phyloP scores from a whole-genome alignment of 129 eudicot species.

The Centella asiatica region DNA sequence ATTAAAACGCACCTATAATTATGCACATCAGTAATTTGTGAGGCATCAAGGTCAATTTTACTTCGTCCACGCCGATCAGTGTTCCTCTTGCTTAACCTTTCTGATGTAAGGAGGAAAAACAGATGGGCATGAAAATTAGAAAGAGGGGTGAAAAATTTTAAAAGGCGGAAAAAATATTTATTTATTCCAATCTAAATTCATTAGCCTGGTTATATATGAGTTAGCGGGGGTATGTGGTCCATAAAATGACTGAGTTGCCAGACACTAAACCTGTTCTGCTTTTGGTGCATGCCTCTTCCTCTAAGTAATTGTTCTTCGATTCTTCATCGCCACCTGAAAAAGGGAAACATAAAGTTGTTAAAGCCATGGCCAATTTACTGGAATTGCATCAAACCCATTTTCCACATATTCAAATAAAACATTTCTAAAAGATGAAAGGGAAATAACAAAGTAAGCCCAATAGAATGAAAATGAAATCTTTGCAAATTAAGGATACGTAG shows the following conservation, averaged over 20 bases:
- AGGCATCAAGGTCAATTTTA: constrained; percentile 49
- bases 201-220: constrained; percentile 13
- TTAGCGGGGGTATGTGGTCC: constrained; percentile 53
- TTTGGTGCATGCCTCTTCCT: constrained; percentile 71
- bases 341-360: constrained; percentile 39
- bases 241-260: constrained; percentile 35
- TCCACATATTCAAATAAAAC: constrained; percentile 21
- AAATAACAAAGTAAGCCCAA: constrained; percentile 11
- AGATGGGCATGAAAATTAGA: background rate
- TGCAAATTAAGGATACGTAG: constrained; percentile 18
- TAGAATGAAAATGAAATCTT: constrained; percentile 3
- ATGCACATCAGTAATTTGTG: constrained; percentile 65
- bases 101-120: constrained; percentile 23
- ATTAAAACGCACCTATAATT: constrained; percentile 46
- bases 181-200: constrained; percentile 3
- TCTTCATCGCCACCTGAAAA: constrained; percentile 85
- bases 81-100: constrained; percentile 35
- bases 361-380: constrained; percentile 49
- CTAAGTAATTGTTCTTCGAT: constrained; percentile 64
- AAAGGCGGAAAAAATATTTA: background rate
- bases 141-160: background rate
- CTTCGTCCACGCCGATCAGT: constrained; percentile 35
- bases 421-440: constrained; percentile 13
- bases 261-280: constrained; percentile 76
- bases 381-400: constrained; percentile 29